Conservation (phyloP, 2,329 filamentous ascomycete genomes). For the Parastagonospora nodorum region DNA sequence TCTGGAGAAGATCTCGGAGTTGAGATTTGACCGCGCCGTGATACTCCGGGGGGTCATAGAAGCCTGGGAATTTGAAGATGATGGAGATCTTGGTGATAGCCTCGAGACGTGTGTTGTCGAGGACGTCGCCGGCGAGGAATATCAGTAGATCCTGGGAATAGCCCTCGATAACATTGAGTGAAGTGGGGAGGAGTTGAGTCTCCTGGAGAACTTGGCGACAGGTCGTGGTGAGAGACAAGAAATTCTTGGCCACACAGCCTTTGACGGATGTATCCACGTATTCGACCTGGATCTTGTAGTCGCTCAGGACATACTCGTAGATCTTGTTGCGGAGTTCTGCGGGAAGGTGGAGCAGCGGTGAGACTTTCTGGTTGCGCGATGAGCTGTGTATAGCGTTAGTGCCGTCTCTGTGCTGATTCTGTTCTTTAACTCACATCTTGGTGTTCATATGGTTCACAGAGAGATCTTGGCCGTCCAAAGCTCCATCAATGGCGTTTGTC, state of each 20-base stretch:
- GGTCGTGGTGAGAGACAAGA: neutral
- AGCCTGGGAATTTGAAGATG: too few relatives aligned
- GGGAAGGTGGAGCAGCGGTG: constrained; percentile 8
- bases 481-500: too few relatives aligned
- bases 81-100: too few relatives aligned
- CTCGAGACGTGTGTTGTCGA: too few relatives aligned
- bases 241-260: neutral
- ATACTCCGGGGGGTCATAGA: too few relatives aligned
- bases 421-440: neutral
- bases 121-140: too few relatives aligned
- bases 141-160: too few relatives aligned
- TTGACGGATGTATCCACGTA: neutral
- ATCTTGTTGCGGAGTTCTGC: constrained; percentile 5
- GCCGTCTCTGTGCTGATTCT: neutral
- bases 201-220: neutral
- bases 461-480: too few relatives aligned
- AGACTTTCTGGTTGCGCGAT: constrained; percentile 18
- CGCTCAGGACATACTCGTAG: neutral
- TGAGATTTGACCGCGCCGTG: too few relatives aligned
- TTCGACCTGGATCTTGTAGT: neutral
- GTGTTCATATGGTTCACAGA: neutral
- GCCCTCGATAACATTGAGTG: too few relatives aligned
- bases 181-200: neutral
- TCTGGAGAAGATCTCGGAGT: too few relatives aligned
- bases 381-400: neutral